phyloP scores from a whole-genome alignment of 2,329 filamentous ascomycete genomes.

The Rhexocercosporidium sp. region DNA sequence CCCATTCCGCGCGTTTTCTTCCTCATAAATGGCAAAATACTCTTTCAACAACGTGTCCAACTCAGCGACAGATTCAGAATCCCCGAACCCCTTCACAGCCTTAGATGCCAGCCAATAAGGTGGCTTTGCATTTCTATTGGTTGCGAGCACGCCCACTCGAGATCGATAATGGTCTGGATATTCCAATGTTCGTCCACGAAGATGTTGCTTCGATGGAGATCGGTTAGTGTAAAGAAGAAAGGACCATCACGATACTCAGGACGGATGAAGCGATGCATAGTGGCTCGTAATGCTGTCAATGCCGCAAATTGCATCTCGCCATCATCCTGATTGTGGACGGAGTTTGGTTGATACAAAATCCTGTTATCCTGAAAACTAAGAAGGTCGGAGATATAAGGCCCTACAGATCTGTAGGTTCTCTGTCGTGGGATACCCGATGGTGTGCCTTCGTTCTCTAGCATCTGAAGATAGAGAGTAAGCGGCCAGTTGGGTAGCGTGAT shows the following conservation, averaged over 20 bases:
- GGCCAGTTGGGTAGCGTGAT: constrained; percentile 46
- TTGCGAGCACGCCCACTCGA: constrained; percentile 44
- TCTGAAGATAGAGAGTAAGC: constrained; percentile 41
- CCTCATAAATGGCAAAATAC: constrained; percentile 21
- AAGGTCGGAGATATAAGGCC: constrained; percentile 39
- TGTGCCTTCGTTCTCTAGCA: constrained; percentile 44
- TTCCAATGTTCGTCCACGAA: constrained; percentile 45
- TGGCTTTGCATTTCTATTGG: constrained; percentile 36
- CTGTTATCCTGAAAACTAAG: constrained; percentile 39
- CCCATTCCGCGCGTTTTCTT: constrained; percentile 22
- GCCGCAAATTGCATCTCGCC: constrained; percentile 27
- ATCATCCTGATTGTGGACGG: constrained; percentile 21
- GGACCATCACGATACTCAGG: constrained; percentile 30
- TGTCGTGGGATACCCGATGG: constrained; percentile 39
- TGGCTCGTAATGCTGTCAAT: constrained; percentile 17
- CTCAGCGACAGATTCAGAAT: constrained; percentile 13
- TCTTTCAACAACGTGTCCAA: constrained; percentile 16
- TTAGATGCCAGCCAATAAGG: constrained; percentile 41
- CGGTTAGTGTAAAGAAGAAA: constrained; percentile 40
- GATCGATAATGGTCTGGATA: constrained; percentile 41
- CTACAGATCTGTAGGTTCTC: constrained; percentile 36
- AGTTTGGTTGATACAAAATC: constrained; percentile 39
- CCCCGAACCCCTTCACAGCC: constrained; percentile 8
- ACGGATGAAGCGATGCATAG: constrained; percentile 20
- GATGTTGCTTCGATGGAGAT: constrained; percentile 42